A percentile compares a stretch with the other conserved stretches of the same genome.
These are phyloP conservation scores for Xerocomus amazonicus DNA, from an alignment of 1,284 basidiomycete genomes.

Conservation along the genomic window DNA sequence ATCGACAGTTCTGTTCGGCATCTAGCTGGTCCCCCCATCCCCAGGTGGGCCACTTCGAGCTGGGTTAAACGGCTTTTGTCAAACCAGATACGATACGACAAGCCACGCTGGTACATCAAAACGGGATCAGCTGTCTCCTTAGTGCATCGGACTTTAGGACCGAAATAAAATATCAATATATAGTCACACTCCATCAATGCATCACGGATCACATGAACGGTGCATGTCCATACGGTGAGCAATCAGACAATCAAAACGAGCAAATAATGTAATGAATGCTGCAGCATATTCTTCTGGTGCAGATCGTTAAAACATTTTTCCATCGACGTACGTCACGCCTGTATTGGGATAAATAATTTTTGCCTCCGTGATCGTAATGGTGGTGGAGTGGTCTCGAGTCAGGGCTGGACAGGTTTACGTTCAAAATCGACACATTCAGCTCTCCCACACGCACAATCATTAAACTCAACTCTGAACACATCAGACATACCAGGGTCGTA, in stretches of 20 bases:
- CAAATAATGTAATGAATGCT: not conserved
- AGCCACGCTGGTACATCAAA: no score
- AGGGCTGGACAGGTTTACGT: not conserved
- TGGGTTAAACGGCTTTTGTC: no score
- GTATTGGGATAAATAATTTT: not conserved
- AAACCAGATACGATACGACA: no score
- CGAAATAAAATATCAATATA: not conserved
- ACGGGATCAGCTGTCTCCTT: not conserved
- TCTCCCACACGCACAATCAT: not conserved
- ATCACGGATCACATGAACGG: slow-evolving; percentile 1
- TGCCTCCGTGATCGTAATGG: not conserved
- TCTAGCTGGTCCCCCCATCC: not conserved
- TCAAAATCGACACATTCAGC: not conserved
- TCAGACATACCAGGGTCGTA: not conserved
- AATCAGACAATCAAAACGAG: not conserved
- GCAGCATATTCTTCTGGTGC: not conserved
- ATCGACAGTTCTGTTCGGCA: no score
- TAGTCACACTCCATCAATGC: slow-evolving; percentile 19
- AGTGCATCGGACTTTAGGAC: no score
- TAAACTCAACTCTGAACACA: not conserved
- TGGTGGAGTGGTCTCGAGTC: not conserved
- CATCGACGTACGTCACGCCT: not conserved
- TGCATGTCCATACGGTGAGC: not conserved
- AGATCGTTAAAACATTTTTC: not conserved
- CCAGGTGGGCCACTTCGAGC: no score